A percentile compares a stretch with the other conserved stretches of the same genome.
phyloP scores from a whole-genome alignment of 129 eudicot species.

The Rutidosis leptorrhynchoides region DNA sequence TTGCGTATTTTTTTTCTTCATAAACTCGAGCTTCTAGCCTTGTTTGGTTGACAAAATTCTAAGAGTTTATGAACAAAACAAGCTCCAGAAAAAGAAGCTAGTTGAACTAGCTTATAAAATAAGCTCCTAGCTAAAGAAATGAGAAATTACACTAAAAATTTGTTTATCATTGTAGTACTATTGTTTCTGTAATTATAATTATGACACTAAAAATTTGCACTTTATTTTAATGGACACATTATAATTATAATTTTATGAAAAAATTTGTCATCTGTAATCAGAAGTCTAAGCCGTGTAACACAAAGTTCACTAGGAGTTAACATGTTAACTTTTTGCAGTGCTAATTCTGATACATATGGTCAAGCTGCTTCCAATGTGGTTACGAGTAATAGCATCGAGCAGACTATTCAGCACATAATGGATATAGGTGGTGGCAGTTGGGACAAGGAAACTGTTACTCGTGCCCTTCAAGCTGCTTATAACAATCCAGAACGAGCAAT shows the following conservation, averaged over 20 bases:
- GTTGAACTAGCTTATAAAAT: no score
- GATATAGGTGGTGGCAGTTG: slow-evolving; percentile 97
- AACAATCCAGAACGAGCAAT: slow-evolving; percentile 97
- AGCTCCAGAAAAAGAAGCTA: no score
- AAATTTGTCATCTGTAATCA: no score
- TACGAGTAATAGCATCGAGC: slow-evolving; percentile 52
- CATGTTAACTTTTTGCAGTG: slow-evolving; percentile 38
- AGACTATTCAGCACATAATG: slow-evolving; percentile 74
- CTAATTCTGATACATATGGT: slow-evolving; percentile 49
- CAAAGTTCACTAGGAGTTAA: not conserved
- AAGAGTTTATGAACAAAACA: no score
- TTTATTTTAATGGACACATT: not conserved
- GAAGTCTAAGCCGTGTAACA: not conserved
- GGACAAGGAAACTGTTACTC: slow-evolving; percentile 86
- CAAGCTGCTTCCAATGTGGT: slow-evolving; percentile 76
- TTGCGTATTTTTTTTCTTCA: no score
- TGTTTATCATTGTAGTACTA: not conserved
- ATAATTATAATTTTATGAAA: no score
- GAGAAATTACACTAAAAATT: no score
- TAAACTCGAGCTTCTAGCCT: no score
- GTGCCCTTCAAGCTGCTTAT: slow-evolving; percentile 96
- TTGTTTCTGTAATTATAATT: not conserved
- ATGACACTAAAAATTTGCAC: not conserved
- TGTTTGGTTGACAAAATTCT: no score
- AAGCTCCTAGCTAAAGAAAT: no score